These are phyloP conservation scores for Wallacemonas sp. DNA, from an alignment of 208 protist genomes.

Conservation along the genomic window DNA sequence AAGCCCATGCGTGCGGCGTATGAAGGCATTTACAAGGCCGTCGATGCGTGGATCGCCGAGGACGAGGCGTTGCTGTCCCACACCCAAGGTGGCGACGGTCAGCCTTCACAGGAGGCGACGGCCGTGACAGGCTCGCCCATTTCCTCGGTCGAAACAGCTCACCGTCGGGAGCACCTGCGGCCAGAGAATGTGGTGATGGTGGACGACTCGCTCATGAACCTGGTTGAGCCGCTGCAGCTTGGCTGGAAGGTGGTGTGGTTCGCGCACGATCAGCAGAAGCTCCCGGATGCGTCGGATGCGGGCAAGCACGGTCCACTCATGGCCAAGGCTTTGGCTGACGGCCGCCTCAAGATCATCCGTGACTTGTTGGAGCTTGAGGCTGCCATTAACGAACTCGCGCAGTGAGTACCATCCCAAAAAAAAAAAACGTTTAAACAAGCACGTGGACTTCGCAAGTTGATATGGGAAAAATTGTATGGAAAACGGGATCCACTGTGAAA, in stretches of 20 bases:
- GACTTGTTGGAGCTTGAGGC: constrained; percentile 54
- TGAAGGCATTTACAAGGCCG: constrained; percentile 45
- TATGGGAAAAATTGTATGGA: too few relatives aligned
- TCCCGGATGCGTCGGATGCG: constrained; percentile 20
- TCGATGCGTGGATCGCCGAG: constrained; percentile 28
- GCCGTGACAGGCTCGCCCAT: background rate
- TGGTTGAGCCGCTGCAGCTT: constrained; percentile 61
- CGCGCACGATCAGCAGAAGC: constrained; percentile 37
- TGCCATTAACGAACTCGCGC: constrained; percentile 23
- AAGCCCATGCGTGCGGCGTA: constrained; percentile 71
- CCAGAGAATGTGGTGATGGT: constrained; percentile 65
- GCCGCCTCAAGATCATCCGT: constrained; percentile 47
- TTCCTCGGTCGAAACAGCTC: constrained; percentile 4
- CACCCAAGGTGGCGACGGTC: background rate
- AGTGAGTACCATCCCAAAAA: too few relatives aligned
- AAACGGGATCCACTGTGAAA: too few relatives aligned
- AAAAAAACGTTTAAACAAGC: too few relatives aligned
- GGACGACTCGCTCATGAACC: constrained; percentile 75
- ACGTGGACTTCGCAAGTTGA: too few relatives aligned
- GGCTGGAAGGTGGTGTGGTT: constrained; percentile 77
- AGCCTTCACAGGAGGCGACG: too few relatives aligned
- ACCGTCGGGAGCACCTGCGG: constrained; percentile 25
- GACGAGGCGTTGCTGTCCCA: constrained; percentile 14
- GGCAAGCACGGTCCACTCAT: constrained; percentile 24
- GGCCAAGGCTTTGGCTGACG: constrained; percentile 27